Evolutionary conservation across 2,329 filamentous ascomycete genomes (phyloP), one percentile per base, ranked within the genome.

Genomic region (Daldinia eschscholtzii): DNA sequence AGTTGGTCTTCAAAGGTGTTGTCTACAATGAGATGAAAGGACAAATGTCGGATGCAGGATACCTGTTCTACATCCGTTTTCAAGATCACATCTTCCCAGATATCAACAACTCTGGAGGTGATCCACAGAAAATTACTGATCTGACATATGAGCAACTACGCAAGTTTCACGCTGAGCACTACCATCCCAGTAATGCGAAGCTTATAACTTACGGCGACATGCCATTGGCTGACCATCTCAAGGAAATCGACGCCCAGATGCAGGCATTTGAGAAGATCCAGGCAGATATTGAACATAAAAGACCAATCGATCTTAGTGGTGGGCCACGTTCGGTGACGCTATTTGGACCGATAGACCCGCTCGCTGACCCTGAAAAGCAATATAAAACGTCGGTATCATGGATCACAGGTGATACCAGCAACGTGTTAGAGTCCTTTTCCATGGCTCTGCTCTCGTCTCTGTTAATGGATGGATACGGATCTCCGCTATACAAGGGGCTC

Each of bases 1-100:
- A 89, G 70, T 82, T 97, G 44, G 93, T 97, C 0, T 98, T 98
- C 86, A 98, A 98, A 83, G 95, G 95, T 28, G 96, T 98, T 1
- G 95, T 98, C 0, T 98, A 98, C 83, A 99, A 99, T 76, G 96
- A 99, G 83, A 99, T 99, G 96, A 99, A 99, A 82, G 96, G 96
- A 0, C 94, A 98, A 78, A 97, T 98, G 91, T 98, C 96, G 1
- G 96, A 99, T 79, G 94, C 95, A 6, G 93, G 93, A 73, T 99
- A 99, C 76, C 84, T 98, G 0, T 99, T 93, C 83, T 98, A 98
- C 80, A 97, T 98, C 73, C 88, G 92, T 60, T 99, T 97, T 81
- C 93, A 97, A 78, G 94, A 98, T 75, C 92, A 96, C 78, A 93
- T 99, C 61, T 96, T 97, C 78, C 96, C 96, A 0, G 91, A 92